Evolutionary conservation across 176 grass and related monocot species (phyloP).

Genomic region (Bolboschoenus planiculmis): DNA sequence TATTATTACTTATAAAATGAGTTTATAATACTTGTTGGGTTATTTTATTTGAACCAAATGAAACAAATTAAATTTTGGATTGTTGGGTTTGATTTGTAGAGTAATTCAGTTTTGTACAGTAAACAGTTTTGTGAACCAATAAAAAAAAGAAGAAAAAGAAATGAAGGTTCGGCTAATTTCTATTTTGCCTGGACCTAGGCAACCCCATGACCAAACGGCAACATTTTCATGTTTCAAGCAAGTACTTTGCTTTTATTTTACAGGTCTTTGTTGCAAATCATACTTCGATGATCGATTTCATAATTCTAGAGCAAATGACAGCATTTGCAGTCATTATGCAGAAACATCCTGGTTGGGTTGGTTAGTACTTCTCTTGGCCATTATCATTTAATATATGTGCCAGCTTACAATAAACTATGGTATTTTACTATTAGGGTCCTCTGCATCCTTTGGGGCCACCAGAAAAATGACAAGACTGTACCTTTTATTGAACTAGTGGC

Average conservation of each 20-base stretch:
- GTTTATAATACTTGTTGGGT: neutral
- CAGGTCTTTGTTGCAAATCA: constrained; percentile 99
- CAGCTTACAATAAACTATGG: neutral
- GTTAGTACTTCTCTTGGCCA: constrained; percentile 30
- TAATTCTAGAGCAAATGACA: constrained; percentile 99
- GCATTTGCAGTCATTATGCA: constrained; percentile 99
- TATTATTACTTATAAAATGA: neutral
- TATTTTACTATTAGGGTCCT: neutral
- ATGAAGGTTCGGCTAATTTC: neutral
- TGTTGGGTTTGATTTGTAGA: constrained; percentile 5
- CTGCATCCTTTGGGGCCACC: neutral
- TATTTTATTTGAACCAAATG: neutral
- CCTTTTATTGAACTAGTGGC: neutral
- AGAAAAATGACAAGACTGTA: neutral
- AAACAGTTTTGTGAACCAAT: neutral
- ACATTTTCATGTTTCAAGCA: constrained; percentile 2
- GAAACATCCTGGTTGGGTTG: constrained; percentile 99
- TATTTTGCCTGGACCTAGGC: neutral
- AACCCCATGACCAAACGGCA: neutral
- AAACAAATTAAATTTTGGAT: neutral
- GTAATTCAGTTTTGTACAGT: neutral
- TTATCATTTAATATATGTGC: neutral
- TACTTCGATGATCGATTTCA: constrained; percentile 99
- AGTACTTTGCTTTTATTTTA: constrained; percentile 12
- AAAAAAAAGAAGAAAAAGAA: neutral